Evolutionary conservation across 2,329 filamentous ascomycete species (phyloP), one percentile per base, ranked within the genome.

Genomic region (Coleophoma eucalyptorum): DNA sequence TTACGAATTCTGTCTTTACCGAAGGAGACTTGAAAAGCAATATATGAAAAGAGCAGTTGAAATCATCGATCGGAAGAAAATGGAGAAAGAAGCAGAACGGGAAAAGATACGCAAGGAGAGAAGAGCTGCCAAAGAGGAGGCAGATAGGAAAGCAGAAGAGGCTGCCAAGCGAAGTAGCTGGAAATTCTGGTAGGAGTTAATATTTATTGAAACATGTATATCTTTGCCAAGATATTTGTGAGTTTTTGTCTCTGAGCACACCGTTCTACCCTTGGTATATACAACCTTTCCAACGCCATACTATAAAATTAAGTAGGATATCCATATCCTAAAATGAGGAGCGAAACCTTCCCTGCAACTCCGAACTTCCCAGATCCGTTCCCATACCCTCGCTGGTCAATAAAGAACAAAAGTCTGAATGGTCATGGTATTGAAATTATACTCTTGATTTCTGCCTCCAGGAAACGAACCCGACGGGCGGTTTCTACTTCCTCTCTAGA

Each of bases 11-110:
- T 97, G 93, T 71, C 84, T 91, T 63, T 85, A 84, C 58, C 79
- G 81, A 55, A 79, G 91, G 52, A 76, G 81, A 44, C 78, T 86
- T 54, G 93, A 97, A 70, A 81, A 86, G 61, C 82, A 85, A 55
- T 87, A 90, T 55, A 93, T 99, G 84, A 87, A 88, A 67, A 78
- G 90, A 57, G 89, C 89, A 4, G 86, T 96, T 50, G 90, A 96
- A 65, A 81, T 94, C 52, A 86, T 93, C 68, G 84, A 87, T 63
- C 76, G 81, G 61, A 84, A 91, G 68, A 84, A 89, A 63, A 75
- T 78, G 4, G 83, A 88, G 67, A 80, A 84, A 65, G 78, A 84
- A 59, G 68, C 67, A 19, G 53, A 60, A 62, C 67, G 73, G 56
- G 67, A 72, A 67, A 58, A 62, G 34, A 68, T 66, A 38, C 62